Evolutionary conservation across 2,329 filamentous ascomycete genomes (phyloP), one percentile per base, ranked within the genome.

Genomic region (Fusarium anguioides): DNA sequence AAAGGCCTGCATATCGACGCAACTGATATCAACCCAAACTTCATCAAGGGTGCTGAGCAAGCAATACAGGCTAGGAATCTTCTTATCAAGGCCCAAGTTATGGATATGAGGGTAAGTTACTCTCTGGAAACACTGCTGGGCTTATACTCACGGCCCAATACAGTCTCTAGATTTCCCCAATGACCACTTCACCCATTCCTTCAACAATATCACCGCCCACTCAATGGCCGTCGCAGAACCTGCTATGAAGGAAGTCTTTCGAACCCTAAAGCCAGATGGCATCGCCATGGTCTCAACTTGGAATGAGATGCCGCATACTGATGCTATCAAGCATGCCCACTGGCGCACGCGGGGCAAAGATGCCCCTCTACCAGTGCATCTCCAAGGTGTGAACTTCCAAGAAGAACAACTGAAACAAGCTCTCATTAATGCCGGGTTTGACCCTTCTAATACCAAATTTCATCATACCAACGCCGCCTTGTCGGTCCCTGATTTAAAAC

Each of bases 201-300:
- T 61, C 10, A 59, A 35, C 35, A 52, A 45, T n/a, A 23, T 58
- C 9, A 40, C 53, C 4, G 36, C 47, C 29, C 54, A 52, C 7
- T 59, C 39, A 14, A 42, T 46, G 21, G 14, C 18, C 4, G 17
- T 41, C 5, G 37, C 29, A 3, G 17, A 17, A 4, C 29, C 23
- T 18, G 8, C 27, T 4, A 6, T 42, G 8, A 35, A 17, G 7
- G 47, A 54, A 18, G 33, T 48, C 2, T 14, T 20, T 15, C 23
- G 40, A 7, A 58, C 18, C 3, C 12, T 42, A 2, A 50, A 46
- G 11, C 27, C 58, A 4, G 26, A 31, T 2, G 41, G 41, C 1
- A 20, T 31, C 2, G 36, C 14, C 3, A 35, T 58, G n/a, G 29
- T 26, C 1, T 35, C 42, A 6, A 7, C 31, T 9, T 48, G 36